Evolutionary conservation across 257 asterid species (phyloP), one percentile per base, ranked within the genome.

Genomic region (Penstemon barbatus): DNA sequence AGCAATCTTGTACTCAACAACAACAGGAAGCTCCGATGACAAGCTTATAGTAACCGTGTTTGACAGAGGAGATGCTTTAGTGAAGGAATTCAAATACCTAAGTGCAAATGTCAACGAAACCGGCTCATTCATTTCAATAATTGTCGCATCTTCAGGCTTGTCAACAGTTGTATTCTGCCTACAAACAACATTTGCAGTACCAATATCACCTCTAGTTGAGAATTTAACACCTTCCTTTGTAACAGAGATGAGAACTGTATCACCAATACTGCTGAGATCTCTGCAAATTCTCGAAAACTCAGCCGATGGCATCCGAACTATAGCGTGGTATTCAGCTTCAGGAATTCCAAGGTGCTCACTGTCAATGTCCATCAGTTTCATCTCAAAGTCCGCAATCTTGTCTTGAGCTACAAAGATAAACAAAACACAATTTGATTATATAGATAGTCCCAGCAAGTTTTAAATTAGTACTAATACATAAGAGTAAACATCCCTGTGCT

Each of bases 151-250:
- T 68, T 84, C 91, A 1, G 91, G 89, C 89, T 92, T 92, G 80
- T 89, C 97, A 4, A 90, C 96, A 40, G 95, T 84, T 41, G 96
- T 89, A 66, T 92, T 92, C 50, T 92, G 98, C 70, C 97, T 74
- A 82, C 92, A 85, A 18, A 92, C 97, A 12, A 89, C 51, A 68
- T 89, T 89, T 37, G 96, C 95, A 70, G 96, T 78, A 33, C 98
- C 97, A 8, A 87, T 87, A 71, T 89, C 98, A 54, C 97, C 97
- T 65, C 97, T 87, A 3, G 97, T 89, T 9, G 98, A 89, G 85
- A 92, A 92, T 74, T 88, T 92, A 0, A 89, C 98, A 3, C 97
- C 97, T 76, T 92, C 98, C 83, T 92, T 92, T 0, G 97, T 89
- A 44, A 92, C 97, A 63, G 97, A 89, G 65, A 92, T 92, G 60